Evolutionary conservation across 148 eudicot species (phyloP), one percentile per base, ranked within the genome.

Genomic region (Vaccinium corymbosum): DNA sequence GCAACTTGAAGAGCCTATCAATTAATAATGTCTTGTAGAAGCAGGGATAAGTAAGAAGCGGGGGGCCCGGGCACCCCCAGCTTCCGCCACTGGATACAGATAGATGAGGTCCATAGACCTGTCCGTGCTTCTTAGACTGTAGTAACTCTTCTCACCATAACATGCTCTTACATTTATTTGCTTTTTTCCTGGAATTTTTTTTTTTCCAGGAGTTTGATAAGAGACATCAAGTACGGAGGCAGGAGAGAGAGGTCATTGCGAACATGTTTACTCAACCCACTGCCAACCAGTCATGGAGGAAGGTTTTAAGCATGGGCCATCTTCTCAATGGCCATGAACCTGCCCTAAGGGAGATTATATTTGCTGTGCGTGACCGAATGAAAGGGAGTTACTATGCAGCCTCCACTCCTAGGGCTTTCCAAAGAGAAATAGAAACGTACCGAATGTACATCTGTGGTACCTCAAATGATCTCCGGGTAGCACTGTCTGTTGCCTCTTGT

Each of bases 301-400:
- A 92, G 86, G 98, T 92, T 52, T 75, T 94, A 82, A 95, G 98
- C 92, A 93, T 95, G 98, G 98, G 98, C 29, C 94, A 95, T 89
- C 97, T 94, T 83, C 93, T 95, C 14, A 93, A 95, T 35, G 98
- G 98, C 56, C 95, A 95, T 19, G 98, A 95, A 83, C 98, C 98
- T 4, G 90, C 85, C 61, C 80, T 92, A 2, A 86, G 98, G 86
- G 98, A 95, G 87, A 91, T 95, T 17, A 91, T 93, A 55, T 95
- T 95, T 82, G 88, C 90, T 15, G 87, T 88, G 88, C 88, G 90
- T 8, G 95, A 94, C 75, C 81, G 89, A 57, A 90, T 89, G 25
- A 89, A 84, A 35, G 93, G 92, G 79, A 89, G 90, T 77, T 94
- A 93, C 82, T 92, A 92, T 81, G 90, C 98, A 27, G 90, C 93